Conservation (phyloP, 768 basidiomycete genomes). For the Boletellus emodensis region DNA sequence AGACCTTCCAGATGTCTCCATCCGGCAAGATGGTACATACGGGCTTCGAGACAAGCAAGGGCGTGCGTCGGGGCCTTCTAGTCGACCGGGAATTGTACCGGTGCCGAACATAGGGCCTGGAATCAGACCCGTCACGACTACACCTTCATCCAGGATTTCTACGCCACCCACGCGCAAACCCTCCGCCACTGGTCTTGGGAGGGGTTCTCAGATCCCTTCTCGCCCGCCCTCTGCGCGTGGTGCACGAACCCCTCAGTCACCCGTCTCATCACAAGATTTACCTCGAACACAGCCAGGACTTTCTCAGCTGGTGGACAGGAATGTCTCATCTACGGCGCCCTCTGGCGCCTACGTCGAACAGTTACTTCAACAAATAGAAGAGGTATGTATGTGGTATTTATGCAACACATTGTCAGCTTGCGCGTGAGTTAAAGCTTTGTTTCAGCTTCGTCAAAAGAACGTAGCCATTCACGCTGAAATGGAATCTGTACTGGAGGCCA, state of each 20-base stretch:
- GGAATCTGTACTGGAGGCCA: constrained; percentile 46
- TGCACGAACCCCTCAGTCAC: constrained; percentile 7
- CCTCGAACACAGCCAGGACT: constrained; percentile 13
- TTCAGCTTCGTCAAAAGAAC: constrained; percentile 52
- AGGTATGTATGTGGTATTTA: constrained; percentile 36
- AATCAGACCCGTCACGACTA: constrained; percentile 4
- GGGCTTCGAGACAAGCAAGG: constrained; percentile 32
- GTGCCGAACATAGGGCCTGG: constrained; percentile 8
- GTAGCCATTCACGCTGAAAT: constrained; percentile 41
- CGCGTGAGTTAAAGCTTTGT: constrained; percentile 9
- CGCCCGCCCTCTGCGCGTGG: constrained; percentile 16
- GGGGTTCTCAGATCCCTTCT: constrained; percentile 4
- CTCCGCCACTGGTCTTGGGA: constrained; percentile 8
- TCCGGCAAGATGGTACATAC: constrained; percentile 58
- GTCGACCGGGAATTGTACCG: constrained; percentile 10
- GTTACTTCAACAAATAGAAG: constrained; percentile 38
- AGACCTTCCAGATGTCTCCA: constrained; percentile 58
- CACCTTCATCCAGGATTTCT: constrained; percentile 13
- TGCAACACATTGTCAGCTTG: constrained; percentile 3
- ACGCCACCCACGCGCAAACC: constrained; percentile 8
- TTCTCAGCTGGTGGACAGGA: constrained; percentile 5
- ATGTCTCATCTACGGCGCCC: constrained; percentile 1
- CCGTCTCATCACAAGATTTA: constrained; percentile 19
- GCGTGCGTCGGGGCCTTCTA: constrained; percentile 10
- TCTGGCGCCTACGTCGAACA: constrained; percentile 9